These are phyloP conservation scores for Coffea humblotiana DNA, from an alignment of 305 asterid genomes.

Conservation along the genomic window DNA sequence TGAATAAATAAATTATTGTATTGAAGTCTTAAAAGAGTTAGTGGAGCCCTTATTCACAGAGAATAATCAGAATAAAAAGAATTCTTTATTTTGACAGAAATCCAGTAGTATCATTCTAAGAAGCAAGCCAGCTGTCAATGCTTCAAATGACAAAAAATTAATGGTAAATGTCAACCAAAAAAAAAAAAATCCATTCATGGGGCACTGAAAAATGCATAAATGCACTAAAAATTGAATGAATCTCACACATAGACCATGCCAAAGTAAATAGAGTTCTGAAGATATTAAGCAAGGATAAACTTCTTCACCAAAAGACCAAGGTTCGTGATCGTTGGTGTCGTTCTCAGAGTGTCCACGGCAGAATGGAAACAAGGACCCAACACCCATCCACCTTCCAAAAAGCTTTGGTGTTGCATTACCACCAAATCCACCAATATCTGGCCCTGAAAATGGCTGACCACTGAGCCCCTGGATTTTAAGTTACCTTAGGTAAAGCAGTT, in stretches of 20 bases:
- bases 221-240: no score
- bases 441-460: constrained; percentile 95
- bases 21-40: neutral
- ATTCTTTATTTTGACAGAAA: neutral
- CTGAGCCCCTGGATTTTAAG: constrained; percentile 74
- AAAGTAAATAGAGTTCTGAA: neutral
- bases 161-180: neutral
- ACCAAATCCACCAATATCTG: constrained; percentile 97
- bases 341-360: constrained; percentile 94
- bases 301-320: constrained; percentile 99
- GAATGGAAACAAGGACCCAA: constrained; percentile 92
- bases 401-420: constrained; percentile 95
- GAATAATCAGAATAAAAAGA: neutral
- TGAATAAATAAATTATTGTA: neutral
- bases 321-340: constrained; percentile 80
- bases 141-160: neutral
- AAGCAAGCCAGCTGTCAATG: neutral
- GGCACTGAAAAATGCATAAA: neutral
- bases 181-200: neutral
- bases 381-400: constrained; percentile 99
- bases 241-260: neutral
- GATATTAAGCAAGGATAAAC: constrained; percentile 33
- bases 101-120: neutral
- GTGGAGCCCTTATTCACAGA: neutral
- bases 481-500: constrained; percentile 22